Base-by-base conservation (phyloP, 768 basidiomycete genomes). In the Holtermanniella nyarrowii region DNA sequence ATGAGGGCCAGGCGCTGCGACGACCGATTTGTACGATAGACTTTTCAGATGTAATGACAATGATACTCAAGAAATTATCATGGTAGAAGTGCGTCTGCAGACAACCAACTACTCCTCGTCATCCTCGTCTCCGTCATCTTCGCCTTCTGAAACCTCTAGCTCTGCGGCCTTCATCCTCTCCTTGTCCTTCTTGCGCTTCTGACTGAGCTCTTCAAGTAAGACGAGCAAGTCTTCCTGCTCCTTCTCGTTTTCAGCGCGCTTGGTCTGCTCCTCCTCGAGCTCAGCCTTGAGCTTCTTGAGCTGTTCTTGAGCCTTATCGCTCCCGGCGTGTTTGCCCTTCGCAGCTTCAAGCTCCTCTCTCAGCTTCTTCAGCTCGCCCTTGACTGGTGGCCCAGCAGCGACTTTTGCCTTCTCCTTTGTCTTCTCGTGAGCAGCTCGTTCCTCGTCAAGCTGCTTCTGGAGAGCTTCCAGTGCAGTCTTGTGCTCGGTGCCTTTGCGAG, bases 181-280 rank as follows among this genome's bases (percentile, higher is more conserved):
- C 75, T 97, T 97, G 66, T 97, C 95, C 59, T 75, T 76, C 74
- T 79, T 80, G 48, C 91, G 77, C 73, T 99, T 99, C 57, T 75
- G 79, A 42, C 81, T 86, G 55, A 95, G 76, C 73, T 97, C 95
- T 63, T 97, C 95, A 3, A 99, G 75, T 26, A 96, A 73, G 1
- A 99, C 91, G 20, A 99, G 75, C 44, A 97, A 70, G 71, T 99
- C 93, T 67, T 96, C 93, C 61, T 96, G 91, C 69, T 99, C 93
- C 72, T 90, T 91, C 71, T 95, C 89, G 21, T 82, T 80, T 7
- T 95, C 89, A 58, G 79, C 83, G 45, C 80, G 78, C 66, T 83
- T 85, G 50, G 76, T 77, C 58, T 84, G 79, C 7, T 81, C 76
- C 1, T 72, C 73, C 41, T 72, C 69, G 5, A 88, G 68, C 49